These are phyloP conservation scores for Ceratocystis diversiconidia DNA, from an alignment of 2,329 filamentous ascomycete species.

Conservation along the genomic window DNA sequence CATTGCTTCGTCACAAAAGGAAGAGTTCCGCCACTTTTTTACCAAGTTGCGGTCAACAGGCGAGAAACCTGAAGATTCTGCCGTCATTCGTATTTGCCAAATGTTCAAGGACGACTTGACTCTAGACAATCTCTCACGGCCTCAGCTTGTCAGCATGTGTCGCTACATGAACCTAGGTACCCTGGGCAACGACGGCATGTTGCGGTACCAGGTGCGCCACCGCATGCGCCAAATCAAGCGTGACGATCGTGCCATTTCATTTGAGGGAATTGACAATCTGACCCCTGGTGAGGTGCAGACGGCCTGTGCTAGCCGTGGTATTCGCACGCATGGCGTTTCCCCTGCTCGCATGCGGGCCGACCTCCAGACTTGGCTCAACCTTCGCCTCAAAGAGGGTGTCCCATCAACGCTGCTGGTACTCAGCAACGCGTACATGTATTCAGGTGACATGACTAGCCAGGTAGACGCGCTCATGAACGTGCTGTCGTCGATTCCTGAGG, in stretches of 20 bases:
- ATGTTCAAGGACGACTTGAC: constrained; percentile 97
- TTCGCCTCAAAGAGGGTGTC: constrained; percentile 86
- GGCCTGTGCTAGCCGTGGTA: constrained; percentile 79
- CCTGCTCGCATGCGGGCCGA: constrained; percentile 80
- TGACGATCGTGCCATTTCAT: constrained; percentile 86
- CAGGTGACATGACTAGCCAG: constrained; percentile 76
- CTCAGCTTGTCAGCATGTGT: constrained; percentile 94
- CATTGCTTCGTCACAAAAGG: constrained; percentile 68
- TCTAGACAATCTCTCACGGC: constrained; percentile 87
- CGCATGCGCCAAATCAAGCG: constrained; percentile 99
- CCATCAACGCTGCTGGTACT: constrained; percentile 89
- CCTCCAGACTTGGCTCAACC: constrained; percentile 83
- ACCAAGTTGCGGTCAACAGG: constrained; percentile 86
- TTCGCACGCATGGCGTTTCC: constrained; percentile 83
- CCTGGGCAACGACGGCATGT: constrained; percentile 94
- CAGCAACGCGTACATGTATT: constrained; percentile 97
- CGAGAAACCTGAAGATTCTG: constrained; percentile 71
- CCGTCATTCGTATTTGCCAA: constrained; percentile 98
- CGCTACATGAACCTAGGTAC: constrained; percentile 96
- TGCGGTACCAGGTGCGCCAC: constrained; percentile 91
- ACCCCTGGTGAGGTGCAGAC: constrained; percentile 89
- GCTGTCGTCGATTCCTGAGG: constrained; percentile 86
- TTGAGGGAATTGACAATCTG: constrained; percentile 81
- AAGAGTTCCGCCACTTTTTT: constrained; percentile 95
- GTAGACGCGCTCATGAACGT: constrained; percentile 89